Base-by-base conservation (phyloP, 306 rosid species). In the Sicyos edulis region DNA sequence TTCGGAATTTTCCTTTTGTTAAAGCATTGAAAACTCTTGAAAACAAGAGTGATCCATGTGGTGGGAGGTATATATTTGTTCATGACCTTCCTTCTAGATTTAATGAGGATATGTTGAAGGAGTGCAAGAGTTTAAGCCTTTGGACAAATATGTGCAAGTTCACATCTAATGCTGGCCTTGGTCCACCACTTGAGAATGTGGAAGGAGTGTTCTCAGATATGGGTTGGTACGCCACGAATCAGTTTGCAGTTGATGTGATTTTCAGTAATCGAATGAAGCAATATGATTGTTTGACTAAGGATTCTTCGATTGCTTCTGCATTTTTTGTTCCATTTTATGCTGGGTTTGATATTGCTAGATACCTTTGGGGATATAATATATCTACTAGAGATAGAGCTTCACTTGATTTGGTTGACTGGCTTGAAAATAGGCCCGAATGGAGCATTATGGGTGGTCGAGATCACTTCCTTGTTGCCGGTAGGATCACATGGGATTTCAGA, bases 101-200 rank as follows among this genome's bases (percentile, higher is more conserved):
- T 68, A 91, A 93, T 56, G 99, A 93, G 87, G 97, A 93, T 56
- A 93, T 93, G 99, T 70, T 93, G 70, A 91, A 78, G 86, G 88
- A 91, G 75, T 93, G 99, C 50, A 76, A 54, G 82, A 91, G 84
- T 76, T 72, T 93, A 77, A 93, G 97, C 80, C 83, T 80, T 77
- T 93, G 99, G 99, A 93, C 96, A 21, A 89, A 93, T 68, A 93
- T 93, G 99, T 93, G 99, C 10, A 91, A 91, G 87, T 93, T 91
- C 83, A 93, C 97, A 0, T 81, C 83, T 16, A 95, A 91, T 83
- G 89, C 92, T 3, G 99, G 99, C 74, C 97, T 95, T 68, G 99
- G 99, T 50, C 99, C 97, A 2, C 99, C 99, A 3, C 84, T 95
- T 13, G 97, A 87, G 89, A 91, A 95, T 83, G 89, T 72, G 13